phyloP scores from a whole-genome alignment of 345 rosid species.

The Gossypium anomalum region DNA sequence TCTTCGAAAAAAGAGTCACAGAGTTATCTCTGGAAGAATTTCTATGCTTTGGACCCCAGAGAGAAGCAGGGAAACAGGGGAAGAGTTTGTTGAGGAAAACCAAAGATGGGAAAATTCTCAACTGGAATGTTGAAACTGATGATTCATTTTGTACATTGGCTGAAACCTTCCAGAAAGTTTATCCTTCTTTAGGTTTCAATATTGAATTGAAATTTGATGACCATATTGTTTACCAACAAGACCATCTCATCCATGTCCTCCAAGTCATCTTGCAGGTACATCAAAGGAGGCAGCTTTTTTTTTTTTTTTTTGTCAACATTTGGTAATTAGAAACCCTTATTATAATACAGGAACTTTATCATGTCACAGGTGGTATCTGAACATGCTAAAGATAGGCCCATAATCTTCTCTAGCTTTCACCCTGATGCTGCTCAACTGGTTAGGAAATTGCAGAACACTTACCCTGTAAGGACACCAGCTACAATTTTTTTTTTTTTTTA shows the following conservation, averaged over 20 bases:
- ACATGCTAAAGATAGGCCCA: slow-evolving; percentile 53
- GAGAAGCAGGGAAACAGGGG: slow-evolving; percentile 39
- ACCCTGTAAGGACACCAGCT: slow-evolving; percentile 55
- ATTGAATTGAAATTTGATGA: slow-evolving; percentile 92
- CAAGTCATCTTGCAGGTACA: slow-evolving; percentile 56
- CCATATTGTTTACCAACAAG: slow-evolving; percentile 54
- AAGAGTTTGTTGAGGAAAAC: slow-evolving; percentile 64
- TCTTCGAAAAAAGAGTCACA: slow-evolving; percentile 77
- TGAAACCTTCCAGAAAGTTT: slow-evolving; percentile 73
- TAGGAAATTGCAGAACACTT: slow-evolving; percentile 57
- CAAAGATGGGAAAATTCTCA: slow-evolving; percentile 64
- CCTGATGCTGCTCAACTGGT: slow-evolving; percentile 82
- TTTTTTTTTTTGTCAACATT: neutral
- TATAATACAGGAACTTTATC: neutral
- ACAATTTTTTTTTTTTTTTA: neutral
- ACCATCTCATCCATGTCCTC: slow-evolving; percentile 56
- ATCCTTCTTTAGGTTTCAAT: slow-evolving; percentile 73
- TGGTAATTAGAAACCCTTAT: neutral
- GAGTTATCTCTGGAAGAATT: slow-evolving; percentile 67
- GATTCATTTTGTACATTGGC: slow-evolving; percentile 76
- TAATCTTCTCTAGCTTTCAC: slow-evolving; percentile 84
- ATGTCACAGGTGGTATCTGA: slow-evolving; percentile 52
- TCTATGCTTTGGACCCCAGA: slow-evolving; percentile 70
- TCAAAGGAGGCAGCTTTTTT: neutral
- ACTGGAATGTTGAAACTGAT: slow-evolving; percentile 70